These are phyloP conservation scores for Cinnamomum micranthum DNA, from an alignment of 164 flowering plant genomes.

Conservation along the genomic window DNA sequence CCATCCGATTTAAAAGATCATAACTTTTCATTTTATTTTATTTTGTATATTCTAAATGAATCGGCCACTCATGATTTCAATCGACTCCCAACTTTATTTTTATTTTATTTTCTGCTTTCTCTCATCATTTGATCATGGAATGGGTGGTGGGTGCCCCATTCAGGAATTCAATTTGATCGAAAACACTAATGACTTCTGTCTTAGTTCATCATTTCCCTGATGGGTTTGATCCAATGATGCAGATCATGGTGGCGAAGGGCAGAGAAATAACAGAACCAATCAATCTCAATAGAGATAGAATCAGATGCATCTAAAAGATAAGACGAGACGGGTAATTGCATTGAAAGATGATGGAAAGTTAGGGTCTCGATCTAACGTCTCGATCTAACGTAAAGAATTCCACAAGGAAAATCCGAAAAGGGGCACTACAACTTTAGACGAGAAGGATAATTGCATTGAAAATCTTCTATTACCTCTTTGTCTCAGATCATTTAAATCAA, in stretches of 20 bases:
- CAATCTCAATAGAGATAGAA: slow-evolving; percentile 76
- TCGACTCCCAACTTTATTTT: neutral
- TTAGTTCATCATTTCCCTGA: neutral
- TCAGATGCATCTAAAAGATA: no score
- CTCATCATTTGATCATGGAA: neutral
- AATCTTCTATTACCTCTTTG: no score
- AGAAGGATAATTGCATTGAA: no score
- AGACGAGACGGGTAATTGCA: no score
- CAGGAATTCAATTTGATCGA: neutral
- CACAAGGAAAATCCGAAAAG: no score
- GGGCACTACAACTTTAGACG: no score
- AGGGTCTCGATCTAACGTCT: no score
- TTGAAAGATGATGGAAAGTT: no score
- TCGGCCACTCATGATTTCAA: neutral
- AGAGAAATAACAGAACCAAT: slow-evolving; percentile 78
- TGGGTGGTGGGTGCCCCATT: neutral
- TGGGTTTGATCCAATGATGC: slow-evolving; percentile 18
- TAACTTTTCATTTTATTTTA: no score
- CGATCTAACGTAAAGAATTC: no score
- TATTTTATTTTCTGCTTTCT: neutral
- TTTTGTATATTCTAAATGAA: neutral
- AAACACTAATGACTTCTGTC: neutral
- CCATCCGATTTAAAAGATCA: no score
- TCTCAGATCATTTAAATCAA: no score
- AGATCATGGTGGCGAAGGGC: slow-evolving; percentile 71